Base-by-base conservation (phyloP, 2,329 filamentous ascomycete genomes). In the Cercospora janseana region DNA sequence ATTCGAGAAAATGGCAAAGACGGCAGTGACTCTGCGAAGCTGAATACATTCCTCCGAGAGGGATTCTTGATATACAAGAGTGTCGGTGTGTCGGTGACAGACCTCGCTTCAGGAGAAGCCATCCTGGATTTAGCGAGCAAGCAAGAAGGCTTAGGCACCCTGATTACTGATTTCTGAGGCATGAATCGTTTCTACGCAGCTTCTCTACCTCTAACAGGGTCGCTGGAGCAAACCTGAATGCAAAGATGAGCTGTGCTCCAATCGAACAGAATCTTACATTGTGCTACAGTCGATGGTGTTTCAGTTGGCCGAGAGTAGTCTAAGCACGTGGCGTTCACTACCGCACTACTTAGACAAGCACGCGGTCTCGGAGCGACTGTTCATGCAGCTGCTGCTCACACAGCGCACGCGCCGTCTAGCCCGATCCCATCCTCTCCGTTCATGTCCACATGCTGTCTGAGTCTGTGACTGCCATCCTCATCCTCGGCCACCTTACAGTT, bases 401-500 rank as follows among this genome's bases (percentile, higher is more conserved):
- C 16, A 23, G 12, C 37, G 16, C 35, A 42, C 18, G 37, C 28
- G 9, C 46, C 46, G 13, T 34, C 29, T n/a, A 49, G 15, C 10
- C 46, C 37, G 10, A 37, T 38, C 18, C 18, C 37, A 20, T 49
- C 37, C 37, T 42, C 46, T 18, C 46, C 46, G 5, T 49, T 38
- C 27, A 31, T 35, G 16, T 48, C 49, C 40, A 54, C 13, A 23
- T 42, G 29, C 15, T 49, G 31, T 5, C 42, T 50, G 9, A 51
- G 42, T 3, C 35, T 26, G 18, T 42, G 42, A 18, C 23, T 15
- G 9, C 49, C 50, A 1, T 46, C 42, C 13, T 45, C 54, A 26
- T 47, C 56, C n/a, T n/a, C n/a, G n/a, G n/a, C n/a, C 2, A 44
- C 15, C 42, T 41, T 54, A 45, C 89, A 96, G 56, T 79, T 69